Percentiles rank a stretch among this genome's conserved stretches.
Evolutionary conservation across 257 asterid species (phyloP).

Genomic region (Solanum peruvianum): DNA sequence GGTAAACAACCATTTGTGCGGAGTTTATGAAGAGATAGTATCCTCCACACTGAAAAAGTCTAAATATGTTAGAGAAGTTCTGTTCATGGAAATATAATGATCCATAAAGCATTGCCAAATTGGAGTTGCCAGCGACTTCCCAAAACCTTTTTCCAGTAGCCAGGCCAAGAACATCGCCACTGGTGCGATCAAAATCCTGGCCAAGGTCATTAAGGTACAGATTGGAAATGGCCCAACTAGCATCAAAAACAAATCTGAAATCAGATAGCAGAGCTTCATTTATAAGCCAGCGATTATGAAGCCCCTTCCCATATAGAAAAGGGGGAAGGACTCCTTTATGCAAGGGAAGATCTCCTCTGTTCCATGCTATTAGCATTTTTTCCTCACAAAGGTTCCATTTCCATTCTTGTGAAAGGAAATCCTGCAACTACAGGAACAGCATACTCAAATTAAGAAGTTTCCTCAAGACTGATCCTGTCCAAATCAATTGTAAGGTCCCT

Average conservation of each 20-base stretch:
- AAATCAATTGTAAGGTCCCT: conserved; percentile 5
- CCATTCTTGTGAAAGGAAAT: conserved; percentile 22
- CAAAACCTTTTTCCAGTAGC: conserved; percentile 27
- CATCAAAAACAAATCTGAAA: conserved; percentile 72
- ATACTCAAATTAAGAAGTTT: conserved; percentile 4
- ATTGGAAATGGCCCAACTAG: conserved; percentile 57
- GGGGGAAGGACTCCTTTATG: conserved; percentile 86
- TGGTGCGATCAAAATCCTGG: conserved; percentile 4
- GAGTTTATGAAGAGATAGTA: conserved; percentile 34
- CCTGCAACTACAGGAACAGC: conserved; percentile 60
- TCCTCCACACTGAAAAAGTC: conserved; percentile 33
- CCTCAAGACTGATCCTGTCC: neutral
- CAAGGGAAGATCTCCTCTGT: conserved; percentile 70
- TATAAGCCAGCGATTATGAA: conserved; percentile 71
- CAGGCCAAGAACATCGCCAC: conserved; percentile 7
- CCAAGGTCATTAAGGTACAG: conserved; percentile 26
- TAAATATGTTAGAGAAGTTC: conserved; percentile 35
- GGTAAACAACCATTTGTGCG: conserved; percentile 37
- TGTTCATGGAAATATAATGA: conserved; percentile 59
- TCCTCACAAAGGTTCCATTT: conserved; percentile 21
- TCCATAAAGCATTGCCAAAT: conserved; percentile 63
- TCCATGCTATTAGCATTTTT: conserved; percentile 80
- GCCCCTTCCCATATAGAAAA: conserved; percentile 63
- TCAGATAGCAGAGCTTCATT: conserved; percentile 70
- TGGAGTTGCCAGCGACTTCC: conserved; percentile 54